Conservation (phyloP, 331 rosid species). For the Arachis monticola region DNA sequence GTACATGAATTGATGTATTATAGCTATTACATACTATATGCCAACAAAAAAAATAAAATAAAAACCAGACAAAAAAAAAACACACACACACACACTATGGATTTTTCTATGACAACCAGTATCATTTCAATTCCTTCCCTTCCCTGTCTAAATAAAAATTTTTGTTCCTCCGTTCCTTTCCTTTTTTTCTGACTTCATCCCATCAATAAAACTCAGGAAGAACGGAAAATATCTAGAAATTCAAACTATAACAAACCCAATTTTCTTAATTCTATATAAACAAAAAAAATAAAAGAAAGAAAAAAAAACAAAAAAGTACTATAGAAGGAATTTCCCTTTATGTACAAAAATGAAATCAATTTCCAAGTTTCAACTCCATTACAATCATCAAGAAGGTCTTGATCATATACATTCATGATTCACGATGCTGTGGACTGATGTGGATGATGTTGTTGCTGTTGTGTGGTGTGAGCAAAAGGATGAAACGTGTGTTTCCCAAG, state of each 20-base stretch:
- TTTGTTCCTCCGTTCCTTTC: not conserved
- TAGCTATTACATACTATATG: no score
- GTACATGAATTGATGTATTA: no score
- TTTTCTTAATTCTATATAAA: slow-evolving; percentile 34
- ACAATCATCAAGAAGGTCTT: not conserved
- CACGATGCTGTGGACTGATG: slow-evolving; percentile 49
- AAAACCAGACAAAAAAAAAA: no score
- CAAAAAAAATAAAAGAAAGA: not conserved
- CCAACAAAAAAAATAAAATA: no score
- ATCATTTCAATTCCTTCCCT: slow-evolving; percentile 26
- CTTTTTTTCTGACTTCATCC: slow-evolving; percentile 26
- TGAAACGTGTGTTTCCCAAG: slow-evolving; percentile 50
- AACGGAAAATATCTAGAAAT: slow-evolving; percentile 23
- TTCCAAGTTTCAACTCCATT: slow-evolving; percentile 27
- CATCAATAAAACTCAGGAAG: slow-evolving; percentile 33
- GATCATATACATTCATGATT: not conserved
- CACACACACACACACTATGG: no score
- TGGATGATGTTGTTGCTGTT: slow-evolving; percentile 23
- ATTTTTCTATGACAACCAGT: slow-evolving; percentile 28
- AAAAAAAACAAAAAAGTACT: not conserved
- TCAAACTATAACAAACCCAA: slow-evolving; percentile 32
- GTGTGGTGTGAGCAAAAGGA: slow-evolving; percentile 51
- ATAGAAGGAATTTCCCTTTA: slow-evolving; percentile 32
- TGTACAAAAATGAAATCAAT: slow-evolving; percentile 48
- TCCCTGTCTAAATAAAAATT: slow-evolving; percentile 12